A percentile compares a stretch with the other conserved stretches of the same genome.
Conservation (phyloP, 2,329 filamentous ascomycete species). For the Hirsutella minnesotensis region DNA sequence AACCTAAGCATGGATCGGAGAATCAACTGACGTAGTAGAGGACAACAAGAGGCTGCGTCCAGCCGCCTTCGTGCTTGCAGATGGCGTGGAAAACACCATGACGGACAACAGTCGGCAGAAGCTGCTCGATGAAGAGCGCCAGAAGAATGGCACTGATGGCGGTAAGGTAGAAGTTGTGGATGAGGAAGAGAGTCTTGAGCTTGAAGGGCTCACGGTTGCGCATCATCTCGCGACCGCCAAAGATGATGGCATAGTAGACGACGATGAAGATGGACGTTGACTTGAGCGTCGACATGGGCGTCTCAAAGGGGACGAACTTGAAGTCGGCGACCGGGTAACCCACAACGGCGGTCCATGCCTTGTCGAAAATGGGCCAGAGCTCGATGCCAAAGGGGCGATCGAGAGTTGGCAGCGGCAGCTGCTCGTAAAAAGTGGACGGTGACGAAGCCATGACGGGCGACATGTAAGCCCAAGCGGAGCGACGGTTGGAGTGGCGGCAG, state of each 20-base stretch:
- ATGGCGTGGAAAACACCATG: conserved; percentile 83
- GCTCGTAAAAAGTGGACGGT: conserved; percentile 36
- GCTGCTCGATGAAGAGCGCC: conserved; percentile 79
- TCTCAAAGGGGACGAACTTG: conserved; percentile 67
- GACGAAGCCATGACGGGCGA: conserved; percentile 22
- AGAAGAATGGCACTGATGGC: conserved; percentile 71
- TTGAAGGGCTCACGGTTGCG: conserved; percentile 74
- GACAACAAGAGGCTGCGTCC: conserved; percentile 86
- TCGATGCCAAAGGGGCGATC: conserved; percentile 86
- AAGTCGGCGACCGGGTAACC: conserved; percentile 85
- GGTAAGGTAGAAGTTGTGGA: conserved; percentile 94
- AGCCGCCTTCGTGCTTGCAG: conserved; percentile 69
- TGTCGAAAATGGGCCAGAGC: conserved; percentile 83
- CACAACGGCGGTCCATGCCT: conserved; percentile 61
- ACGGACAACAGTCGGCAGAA: conserved; percentile 70
- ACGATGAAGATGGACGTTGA: conserved; percentile 70
- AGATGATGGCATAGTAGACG: conserved; percentile 87
- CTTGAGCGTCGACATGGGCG: conserved; percentile 81
- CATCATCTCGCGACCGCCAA: conserved; percentile 88
- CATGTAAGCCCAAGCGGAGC: not conserved
- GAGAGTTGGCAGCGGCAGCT: conserved; percentile 62
- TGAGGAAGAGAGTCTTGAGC: conserved; percentile 79
- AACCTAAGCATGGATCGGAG: not conserved
- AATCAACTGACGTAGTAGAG: conserved; percentile 76
- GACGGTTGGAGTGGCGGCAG: not conserved